Conservation (phyloP, 192 early-diverging fungal species). For the Coemansia asiatica region DNA sequence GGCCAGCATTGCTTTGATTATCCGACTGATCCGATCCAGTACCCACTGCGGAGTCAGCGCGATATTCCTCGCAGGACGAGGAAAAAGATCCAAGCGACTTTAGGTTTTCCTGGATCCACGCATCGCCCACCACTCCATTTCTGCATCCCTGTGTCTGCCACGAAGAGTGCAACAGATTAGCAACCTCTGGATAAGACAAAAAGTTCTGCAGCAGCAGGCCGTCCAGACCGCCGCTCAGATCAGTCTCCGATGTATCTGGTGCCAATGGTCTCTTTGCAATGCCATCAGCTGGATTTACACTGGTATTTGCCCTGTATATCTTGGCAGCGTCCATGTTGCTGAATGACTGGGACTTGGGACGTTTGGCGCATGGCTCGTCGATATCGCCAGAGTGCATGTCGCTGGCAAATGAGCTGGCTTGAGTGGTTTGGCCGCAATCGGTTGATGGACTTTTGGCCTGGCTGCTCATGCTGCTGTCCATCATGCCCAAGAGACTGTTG, state of each 20-base stretch:
- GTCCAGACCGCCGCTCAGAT: slow-evolving; percentile 9
- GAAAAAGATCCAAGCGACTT: no score
- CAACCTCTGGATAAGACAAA: slow-evolving; percentile 23
- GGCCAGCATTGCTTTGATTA: no score
- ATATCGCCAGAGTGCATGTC: background rate
- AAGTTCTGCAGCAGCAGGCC: slow-evolving; percentile 31
- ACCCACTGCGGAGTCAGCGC: background rate
- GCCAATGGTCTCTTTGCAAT: no score
- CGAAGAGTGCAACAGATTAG: slow-evolving; percentile 24
- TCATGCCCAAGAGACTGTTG: no score
- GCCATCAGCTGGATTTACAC: background rate
- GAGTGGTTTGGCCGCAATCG: no score
- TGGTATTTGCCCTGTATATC: background rate
- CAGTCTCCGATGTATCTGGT: background rate
- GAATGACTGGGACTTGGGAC: slow-evolving; percentile 29
- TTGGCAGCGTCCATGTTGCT: background rate
- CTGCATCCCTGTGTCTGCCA: slow-evolving; percentile 11
- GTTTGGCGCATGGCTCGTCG: slow-evolving; percentile 28
- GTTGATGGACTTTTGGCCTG: no score
- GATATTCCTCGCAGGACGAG: no score
- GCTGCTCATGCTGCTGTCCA: no score
- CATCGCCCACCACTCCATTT: no score
- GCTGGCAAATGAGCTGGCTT: background rate
- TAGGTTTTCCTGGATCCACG: no score
- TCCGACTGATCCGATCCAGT: no score